A percentile compares a stretch with the other conserved stretches of the same genome.
Conservation (phyloP, 2,329 filamentous ascomycete species). For the Calonectria multiphialidica region DNA sequence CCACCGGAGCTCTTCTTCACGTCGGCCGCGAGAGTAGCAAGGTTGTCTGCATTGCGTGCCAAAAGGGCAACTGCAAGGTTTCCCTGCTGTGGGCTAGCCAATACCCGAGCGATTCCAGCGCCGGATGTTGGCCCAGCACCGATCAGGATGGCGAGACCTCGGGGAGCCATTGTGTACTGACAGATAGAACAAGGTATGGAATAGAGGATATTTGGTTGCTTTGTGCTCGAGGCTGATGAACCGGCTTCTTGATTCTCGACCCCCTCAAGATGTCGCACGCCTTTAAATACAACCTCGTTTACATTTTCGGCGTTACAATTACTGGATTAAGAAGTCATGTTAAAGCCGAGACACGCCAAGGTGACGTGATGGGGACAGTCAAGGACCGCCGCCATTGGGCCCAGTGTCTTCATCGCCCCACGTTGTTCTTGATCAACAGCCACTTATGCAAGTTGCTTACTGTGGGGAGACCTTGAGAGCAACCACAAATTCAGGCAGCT, state of each 20-base stretch:
- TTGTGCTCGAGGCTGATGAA: neutral
- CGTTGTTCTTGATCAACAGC: neutral
- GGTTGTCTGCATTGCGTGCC: slow-evolving; percentile 33
- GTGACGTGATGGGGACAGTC: neutral
- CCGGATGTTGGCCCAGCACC: slow-evolving; percentile 64
- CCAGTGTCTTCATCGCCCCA: neutral
- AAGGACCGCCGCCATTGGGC: neutral
- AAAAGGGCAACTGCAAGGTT: slow-evolving; percentile 36
- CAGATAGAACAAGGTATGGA: neutral
- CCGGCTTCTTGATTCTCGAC: neutral
- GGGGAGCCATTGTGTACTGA: slow-evolving; percentile 54
- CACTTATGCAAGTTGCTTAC: slow-evolving; percentile 3
- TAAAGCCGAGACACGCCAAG: neutral
- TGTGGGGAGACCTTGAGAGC: neutral
- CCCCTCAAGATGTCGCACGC: neutral
- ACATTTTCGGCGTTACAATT: neutral
- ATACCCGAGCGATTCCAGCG: slow-evolving; percentile 64
- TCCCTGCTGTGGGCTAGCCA: slow-evolving; percentile 18
- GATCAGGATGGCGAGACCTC: slow-evolving; percentile 63
- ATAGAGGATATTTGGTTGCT: neutral
- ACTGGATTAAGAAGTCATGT: neutral
- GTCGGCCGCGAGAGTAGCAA: slow-evolving; percentile 48
- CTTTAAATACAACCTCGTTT: neutral
- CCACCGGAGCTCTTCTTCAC: slow-evolving; percentile 60
- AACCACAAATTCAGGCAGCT: neutral